Evolutionary conservation across 2,329 filamentous ascomycete genomes (phyloP), one percentile per base, ranked within the genome.

Genomic region (Dactylellina haptotyla): DNA sequence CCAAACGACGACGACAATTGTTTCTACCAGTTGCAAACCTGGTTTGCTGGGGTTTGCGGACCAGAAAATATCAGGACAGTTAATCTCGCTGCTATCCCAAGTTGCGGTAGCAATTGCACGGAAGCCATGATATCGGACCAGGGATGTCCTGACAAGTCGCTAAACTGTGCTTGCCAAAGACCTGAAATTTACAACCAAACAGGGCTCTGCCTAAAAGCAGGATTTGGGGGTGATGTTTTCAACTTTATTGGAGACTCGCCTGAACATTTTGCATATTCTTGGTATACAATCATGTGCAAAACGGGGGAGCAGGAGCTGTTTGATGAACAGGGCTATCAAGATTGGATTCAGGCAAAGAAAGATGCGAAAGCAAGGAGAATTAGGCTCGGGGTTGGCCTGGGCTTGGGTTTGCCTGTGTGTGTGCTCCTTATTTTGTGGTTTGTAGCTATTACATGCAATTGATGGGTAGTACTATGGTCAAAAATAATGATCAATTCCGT

Each of bases 1-100:
- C 57, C 57, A 6, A 50, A 48, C 16, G 41, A 48, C n/a, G 57
- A 61, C 4, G 57, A 61, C 26, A 61, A 61, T 20, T 61, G 57
- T 28, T 61, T 61, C 26, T 61, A 61, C 41, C 10, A 61, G 30
- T 28, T 61, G 4, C n/a, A 34, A 14, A 61, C 57, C 1, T 61
- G 57, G 57, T 61, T 61, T 16, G 41, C 57, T 4, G 32, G 41
- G 4, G 16, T 48, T 20, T 61, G 57, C 26, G 57, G 57, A 3
- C 9, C 10, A 25, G 32, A 23, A 6, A 46, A 28, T 23, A 25
- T 50, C 16, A 4, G 57, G 10, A 61, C 16, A 1, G 57, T 48
- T 6, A 34, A 61, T 10, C 20, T 61, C 3, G 16, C 20, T 12
- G 43, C 41, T 8, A 34, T 61, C 5, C 57, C 57, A 1, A 6